A percentile compares a stretch with the other conserved stretches of the same genome.
phyloP scores from a whole-genome alignment of 2,329 filamentous ascomycete species.

The Alternaria alternata region DNA sequence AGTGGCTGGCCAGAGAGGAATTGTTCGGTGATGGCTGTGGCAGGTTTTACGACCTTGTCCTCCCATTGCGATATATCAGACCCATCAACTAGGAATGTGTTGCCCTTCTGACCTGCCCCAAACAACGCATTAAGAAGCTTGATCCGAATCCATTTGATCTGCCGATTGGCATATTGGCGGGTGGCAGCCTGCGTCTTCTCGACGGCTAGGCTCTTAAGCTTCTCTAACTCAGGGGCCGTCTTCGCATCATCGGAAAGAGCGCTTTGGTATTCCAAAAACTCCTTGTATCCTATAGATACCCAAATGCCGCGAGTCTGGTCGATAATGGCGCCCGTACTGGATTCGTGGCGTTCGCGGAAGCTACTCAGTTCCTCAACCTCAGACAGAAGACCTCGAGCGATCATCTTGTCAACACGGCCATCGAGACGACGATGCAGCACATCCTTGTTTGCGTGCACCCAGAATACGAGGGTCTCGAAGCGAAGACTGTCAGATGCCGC shows the following conservation, averaged over 20 bases:
- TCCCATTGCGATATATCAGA: slow-evolving; percentile 71
- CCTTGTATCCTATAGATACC: slow-evolving; percentile 96
- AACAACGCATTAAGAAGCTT: slow-evolving; percentile 77
- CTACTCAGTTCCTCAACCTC: slow-evolving; percentile 66
- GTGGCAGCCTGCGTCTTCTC: slow-evolving; percentile 84
- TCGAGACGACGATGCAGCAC: slow-evolving; percentile 74
- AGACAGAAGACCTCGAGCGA: slow-evolving; percentile 68
- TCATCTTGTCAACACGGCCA: slow-evolving; percentile 83
- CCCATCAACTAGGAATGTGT: slow-evolving; percentile 82
- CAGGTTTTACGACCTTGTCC: slow-evolving; percentile 70
- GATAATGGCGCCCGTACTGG: slow-evolving; percentile 60
- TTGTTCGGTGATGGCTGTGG: slow-evolving; percentile 65
- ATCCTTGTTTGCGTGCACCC: slow-evolving; percentile 79
- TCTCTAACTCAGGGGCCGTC: slow-evolving; percentile 57
- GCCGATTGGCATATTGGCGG: slow-evolving; percentile 84
- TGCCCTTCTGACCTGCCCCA: slow-evolving; percentile 61
- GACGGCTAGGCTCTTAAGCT: slow-evolving; percentile 67
- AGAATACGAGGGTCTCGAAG: slow-evolving; percentile 76
- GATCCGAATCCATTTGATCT: slow-evolving; percentile 84
- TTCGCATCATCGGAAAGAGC: slow-evolving; percentile 40
- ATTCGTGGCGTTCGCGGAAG: slow-evolving; percentile 56
- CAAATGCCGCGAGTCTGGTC: slow-evolving; percentile 88
- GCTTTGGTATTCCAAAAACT: slow-evolving; percentile 76
- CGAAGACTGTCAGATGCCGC: slow-evolving; percentile 46
- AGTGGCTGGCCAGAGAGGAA: slow-evolving; percentile 68